Evolutionary conservation across 495 filamentous ascomycete genomes (phyloP).

Genomic region (Glutinoglossum americanum): DNA sequence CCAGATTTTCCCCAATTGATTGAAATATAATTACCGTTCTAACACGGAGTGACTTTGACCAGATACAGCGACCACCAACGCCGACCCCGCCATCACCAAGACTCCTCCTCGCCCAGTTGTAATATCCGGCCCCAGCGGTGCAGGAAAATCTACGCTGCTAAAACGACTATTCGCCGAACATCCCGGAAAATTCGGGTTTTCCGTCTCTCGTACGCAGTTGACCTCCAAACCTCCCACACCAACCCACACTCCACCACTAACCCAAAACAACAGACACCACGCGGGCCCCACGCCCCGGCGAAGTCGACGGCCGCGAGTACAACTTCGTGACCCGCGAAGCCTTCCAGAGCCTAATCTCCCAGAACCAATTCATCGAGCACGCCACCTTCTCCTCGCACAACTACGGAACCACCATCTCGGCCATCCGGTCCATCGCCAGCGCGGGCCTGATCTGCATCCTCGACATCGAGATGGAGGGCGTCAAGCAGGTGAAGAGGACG

Average conservation of each 20-base stretch:
- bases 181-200: conserved; percentile 60
- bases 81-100: background rate
- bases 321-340: conserved; percentile 49
- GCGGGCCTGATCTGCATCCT: conserved; percentile 46
- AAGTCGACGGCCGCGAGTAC: conserved; percentile 60
- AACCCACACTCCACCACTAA: no score
- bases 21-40: no score
- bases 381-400: conserved; percentile 71
- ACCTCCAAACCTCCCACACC: background rate
- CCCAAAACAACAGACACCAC: conserved; percentile 52
- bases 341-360: conserved; percentile 44
- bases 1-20: background rate
- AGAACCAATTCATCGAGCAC: conserved; percentile 70
- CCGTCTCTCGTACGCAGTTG: conserved; percentile 33
- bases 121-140: conserved; percentile 67
- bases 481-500: conserved; percentile 77
- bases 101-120: conserved; percentile 39
- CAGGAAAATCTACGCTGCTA: conserved; percentile 76
- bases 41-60: no score
- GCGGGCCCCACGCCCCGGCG: conserved; percentile 50
- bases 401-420: conserved; percentile 66
- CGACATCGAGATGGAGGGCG: conserved; percentile 97
- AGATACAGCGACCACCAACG: background rate
- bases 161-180: conserved; percentile 44
- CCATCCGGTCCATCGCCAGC: conserved; percentile 50